phyloP scores from a whole-genome alignment of 441 rosid genomes.

The Arabidopsis lyrata region DNA sequence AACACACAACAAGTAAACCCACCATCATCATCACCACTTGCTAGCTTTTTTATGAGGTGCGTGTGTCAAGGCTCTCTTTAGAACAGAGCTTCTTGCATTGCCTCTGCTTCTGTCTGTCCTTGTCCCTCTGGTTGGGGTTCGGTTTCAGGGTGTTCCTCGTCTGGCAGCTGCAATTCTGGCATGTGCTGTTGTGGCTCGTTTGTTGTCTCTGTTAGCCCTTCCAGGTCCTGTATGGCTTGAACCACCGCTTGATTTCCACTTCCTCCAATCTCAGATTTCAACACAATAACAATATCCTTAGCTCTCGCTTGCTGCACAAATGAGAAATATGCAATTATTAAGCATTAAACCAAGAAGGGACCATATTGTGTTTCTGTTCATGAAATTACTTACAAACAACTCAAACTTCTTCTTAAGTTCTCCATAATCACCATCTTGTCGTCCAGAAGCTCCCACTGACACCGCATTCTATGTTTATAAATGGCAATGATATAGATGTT shows the following conservation, averaged over 20 bases:
- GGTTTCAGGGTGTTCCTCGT: conserved; percentile 19
- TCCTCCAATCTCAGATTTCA: conserved; percentile 59
- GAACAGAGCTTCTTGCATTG: conserved; percentile 49
- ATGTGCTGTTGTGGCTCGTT: conserved; percentile 43
- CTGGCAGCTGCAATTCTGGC: conserved; percentile 41
- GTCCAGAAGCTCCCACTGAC: conserved; percentile 13
- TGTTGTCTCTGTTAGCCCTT: conserved; percentile 65
- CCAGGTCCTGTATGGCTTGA: conserved; percentile 70
- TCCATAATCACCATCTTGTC: conserved; percentile 48
- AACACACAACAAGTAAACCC: conserved; percentile 37
- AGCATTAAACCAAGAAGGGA: background rate
- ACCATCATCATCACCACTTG: conserved; percentile 28
- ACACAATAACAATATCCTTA: conserved; percentile 56
- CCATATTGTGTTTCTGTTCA: background rate
- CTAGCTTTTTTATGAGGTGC: conserved; percentile 2
- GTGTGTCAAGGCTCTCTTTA: conserved; percentile 24
- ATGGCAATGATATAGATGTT: conserved; percentile 3
- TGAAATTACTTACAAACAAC: conserved; percentile 62
- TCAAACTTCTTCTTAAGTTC: conserved; percentile 72
- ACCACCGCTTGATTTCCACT: conserved; percentile 48
- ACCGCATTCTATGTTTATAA: conserved; percentile 19
- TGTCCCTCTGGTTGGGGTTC: conserved; percentile 15
- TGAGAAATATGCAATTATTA: conserved; percentile 15
- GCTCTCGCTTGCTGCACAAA: conserved; percentile 73
- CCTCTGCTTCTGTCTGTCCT: conserved; percentile 47